phyloP scores from a whole-genome alignment of 331 rosid species.

The Prunus yedoensis region DNA sequence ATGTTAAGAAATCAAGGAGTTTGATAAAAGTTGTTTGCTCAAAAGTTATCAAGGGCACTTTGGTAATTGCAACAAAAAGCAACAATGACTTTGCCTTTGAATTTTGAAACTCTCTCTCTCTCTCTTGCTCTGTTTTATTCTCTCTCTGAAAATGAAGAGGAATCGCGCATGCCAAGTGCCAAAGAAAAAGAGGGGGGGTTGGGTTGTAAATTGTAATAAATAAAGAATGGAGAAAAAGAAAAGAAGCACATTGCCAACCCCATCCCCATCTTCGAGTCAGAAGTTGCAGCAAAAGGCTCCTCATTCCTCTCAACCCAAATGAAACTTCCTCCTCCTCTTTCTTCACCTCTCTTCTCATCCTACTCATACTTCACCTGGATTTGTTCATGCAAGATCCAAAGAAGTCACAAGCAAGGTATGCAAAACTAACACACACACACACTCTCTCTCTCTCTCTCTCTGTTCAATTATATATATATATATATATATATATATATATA shows the following conservation, averaged over 20 bases:
- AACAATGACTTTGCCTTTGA: constrained; percentile 50
- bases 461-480: no score
- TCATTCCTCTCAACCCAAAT: constrained; percentile 47
- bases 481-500: no score
- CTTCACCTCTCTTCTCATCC: constrained; percentile 38
- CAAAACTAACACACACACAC: not conserved
- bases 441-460: constrained; percentile 1
- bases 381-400: constrained; percentile 92
- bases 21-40: no score
- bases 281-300: constrained; percentile 34
- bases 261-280: constrained; percentile 34
- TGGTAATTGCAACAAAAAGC: constrained; percentile 54
- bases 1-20: no score
- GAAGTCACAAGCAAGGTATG: constrained; percentile 72
- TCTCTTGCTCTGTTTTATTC: constrained; percentile 13
- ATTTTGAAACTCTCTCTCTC: constrained; percentile 33
- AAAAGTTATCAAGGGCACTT: constrained; percentile 27
- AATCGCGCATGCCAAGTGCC: constrained; percentile 48
- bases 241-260: constrained; percentile 53
- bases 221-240: constrained; percentile 59
- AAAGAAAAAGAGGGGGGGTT: constrained; percentile 55
- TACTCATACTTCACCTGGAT: constrained; percentile 32
- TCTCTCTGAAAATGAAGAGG: constrained; percentile 21
- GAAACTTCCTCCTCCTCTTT: constrained; percentile 26
- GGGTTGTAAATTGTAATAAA: constrained; percentile 25